Conservation (phyloP, 2,329 filamentous ascomycete species). For the Diaporthe sp. region DNA sequence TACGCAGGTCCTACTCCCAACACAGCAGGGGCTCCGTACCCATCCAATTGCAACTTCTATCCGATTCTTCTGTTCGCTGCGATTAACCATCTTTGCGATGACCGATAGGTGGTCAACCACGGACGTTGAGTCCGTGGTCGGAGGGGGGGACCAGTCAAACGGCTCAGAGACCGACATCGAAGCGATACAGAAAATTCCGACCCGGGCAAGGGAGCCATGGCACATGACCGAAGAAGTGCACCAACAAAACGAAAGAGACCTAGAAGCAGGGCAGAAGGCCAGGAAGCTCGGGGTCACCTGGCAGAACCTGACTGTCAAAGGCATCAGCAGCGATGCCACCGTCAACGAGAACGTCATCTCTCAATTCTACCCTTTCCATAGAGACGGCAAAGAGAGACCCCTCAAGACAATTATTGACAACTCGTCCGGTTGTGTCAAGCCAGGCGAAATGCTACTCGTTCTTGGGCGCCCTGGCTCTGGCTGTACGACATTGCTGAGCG, state of each 20-base stretch:
- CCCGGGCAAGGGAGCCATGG: background rate
- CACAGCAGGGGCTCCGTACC: background rate
- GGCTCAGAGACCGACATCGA: background rate
- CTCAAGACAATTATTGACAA: slow-evolving; percentile 74
- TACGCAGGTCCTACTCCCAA: background rate
- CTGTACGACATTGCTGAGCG: slow-evolving; percentile 69
- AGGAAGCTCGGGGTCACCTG: slow-evolving; percentile 70
- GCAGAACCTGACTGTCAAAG: slow-evolving; percentile 72
- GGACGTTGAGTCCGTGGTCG: background rate
- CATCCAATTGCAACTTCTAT: too few relatives aligned
- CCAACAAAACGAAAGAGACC: background rate
- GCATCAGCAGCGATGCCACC: slow-evolving; percentile 68
- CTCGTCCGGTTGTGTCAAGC: slow-evolving; percentile 75
- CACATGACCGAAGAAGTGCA: background rate
- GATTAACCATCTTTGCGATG: background rate
- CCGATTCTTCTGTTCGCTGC: background rate
- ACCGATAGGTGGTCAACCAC: background rate
- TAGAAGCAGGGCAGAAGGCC: background rate
- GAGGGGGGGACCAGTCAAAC: background rate
- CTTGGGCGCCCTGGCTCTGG: slow-evolving; percentile 71
- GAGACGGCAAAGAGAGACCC: slow-evolving; percentile 64
- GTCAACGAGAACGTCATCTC: slow-evolving; percentile 73
- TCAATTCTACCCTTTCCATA: slow-evolving; percentile 66
- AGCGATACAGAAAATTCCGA: background rate
- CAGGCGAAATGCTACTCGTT: slow-evolving; percentile 78